Percentiles rank a stretch among this genome's conserved stretches.
These are phyloP conservation scores for Huntiella omanensis DNA, from an alignment of 2,329 filamentous ascomycete species.

Conservation along the genomic window DNA sequence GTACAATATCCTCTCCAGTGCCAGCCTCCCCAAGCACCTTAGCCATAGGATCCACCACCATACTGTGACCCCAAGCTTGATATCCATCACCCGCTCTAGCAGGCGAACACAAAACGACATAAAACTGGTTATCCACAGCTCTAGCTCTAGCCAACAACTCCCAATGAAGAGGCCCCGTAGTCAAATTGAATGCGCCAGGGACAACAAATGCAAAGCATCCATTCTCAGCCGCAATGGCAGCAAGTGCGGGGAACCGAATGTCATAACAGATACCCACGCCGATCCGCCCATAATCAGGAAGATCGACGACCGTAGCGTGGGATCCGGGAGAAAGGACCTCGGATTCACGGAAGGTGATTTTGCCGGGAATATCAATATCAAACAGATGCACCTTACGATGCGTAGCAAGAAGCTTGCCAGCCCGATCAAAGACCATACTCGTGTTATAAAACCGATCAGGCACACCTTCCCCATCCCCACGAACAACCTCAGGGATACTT, in stretches of 20 bases:
- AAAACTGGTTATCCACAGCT: conserved; percentile 86
- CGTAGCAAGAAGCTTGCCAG: conserved; percentile 61
- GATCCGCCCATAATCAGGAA: conserved; percentile 76
- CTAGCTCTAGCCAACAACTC: conserved; percentile 60
- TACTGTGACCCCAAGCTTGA: conserved; percentile 79
- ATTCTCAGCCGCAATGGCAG: conserved; percentile 67
- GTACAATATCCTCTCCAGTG: conserved; percentile 58
- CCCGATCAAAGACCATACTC: conserved; percentile 60
- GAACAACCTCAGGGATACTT: conserved; percentile 69
- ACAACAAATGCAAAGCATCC: conserved; percentile 82
- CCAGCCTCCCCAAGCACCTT: conserved; percentile 61
- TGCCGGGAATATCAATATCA: conserved; percentile 92
- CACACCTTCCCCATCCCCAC: conserved; percentile 17
- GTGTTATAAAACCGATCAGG: conserved; percentile 69
- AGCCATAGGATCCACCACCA: conserved; percentile 77
- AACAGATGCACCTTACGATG: conserved; percentile 94
- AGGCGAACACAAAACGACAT: conserved; percentile 82
- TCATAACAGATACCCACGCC: conserved; percentile 94
- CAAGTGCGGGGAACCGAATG: conserved; percentile 86
- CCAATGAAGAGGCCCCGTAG: conserved; percentile 88
- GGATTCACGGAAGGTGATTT: conserved; percentile 78
- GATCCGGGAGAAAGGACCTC: conserved; percentile 76
- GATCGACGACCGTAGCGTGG: conserved; percentile 65
- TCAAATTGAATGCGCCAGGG: conserved; percentile 92
- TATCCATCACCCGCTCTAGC: conserved; percentile 65